Evolutionary conservation across 1,139 yeast species (phyloP).

Genomic region (Taphrina populina): DNA sequence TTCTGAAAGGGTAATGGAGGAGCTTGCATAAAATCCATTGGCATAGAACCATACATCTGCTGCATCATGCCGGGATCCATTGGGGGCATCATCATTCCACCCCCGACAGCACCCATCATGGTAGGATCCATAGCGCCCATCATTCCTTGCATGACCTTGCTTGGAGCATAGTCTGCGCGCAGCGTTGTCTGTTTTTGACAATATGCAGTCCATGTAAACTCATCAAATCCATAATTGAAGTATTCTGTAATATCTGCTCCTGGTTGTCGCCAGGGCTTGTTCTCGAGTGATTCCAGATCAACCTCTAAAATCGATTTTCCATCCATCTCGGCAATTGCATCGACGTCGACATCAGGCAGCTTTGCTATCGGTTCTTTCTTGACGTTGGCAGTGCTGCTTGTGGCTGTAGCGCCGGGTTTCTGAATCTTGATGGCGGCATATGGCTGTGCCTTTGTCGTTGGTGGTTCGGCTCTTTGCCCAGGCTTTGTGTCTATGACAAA

Average conservation of each 20-base stretch:
- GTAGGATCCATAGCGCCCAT: slow-evolving; percentile 28
- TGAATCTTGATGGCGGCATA: slow-evolving; percentile 31
- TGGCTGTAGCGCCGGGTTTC: slow-evolving; percentile 23
- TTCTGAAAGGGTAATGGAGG: background rate
- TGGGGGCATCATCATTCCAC: slow-evolving; percentile 34
- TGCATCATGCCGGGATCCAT: slow-evolving; percentile 33
- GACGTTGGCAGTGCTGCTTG: slow-evolving; percentile 3
- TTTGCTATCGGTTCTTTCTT: slow-evolving; percentile 40
- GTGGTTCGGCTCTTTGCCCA: slow-evolving; percentile 45
- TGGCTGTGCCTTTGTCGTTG: slow-evolving; percentile 43
- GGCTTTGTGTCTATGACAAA: slow-evolving; percentile 58
- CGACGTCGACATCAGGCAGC: slow-evolving; percentile 62
- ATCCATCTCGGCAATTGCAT: slow-evolving; percentile 73
- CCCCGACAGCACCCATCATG: slow-evolving; percentile 33
- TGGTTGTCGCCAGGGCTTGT: slow-evolving; percentile 97
- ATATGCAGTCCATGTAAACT: slow-evolving; percentile 92
- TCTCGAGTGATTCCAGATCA: slow-evolving; percentile 78
- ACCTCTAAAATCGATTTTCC: slow-evolving; percentile 82
- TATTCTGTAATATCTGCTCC: slow-evolving; percentile 84
- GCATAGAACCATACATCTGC: slow-evolving; percentile 20
- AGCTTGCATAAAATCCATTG: slow-evolving; percentile 18
- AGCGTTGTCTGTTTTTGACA: slow-evolving; percentile 82
- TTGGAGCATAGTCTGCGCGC: slow-evolving; percentile 72
- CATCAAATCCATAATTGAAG: slow-evolving; percentile 95
- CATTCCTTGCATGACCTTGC: slow-evolving; percentile 45